A percentile compares a stretch with the other conserved stretches of the same genome.
Evolutionary conservation across 176 grass and related monocot species (phyloP).

Genomic region (Lolium multiflorum): DNA sequence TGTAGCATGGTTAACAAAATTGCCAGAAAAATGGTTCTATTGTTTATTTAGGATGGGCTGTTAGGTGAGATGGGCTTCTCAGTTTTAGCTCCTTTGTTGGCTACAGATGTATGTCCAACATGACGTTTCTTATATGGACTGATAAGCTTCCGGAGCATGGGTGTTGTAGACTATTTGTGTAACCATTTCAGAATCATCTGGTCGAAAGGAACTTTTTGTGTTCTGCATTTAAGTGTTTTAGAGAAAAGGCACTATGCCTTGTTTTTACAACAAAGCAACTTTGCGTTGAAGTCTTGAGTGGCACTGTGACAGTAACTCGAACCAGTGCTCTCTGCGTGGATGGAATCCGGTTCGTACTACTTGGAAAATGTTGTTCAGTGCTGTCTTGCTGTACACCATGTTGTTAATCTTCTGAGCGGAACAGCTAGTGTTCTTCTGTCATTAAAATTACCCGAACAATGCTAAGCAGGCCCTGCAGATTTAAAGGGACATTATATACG

Average conservation of each 20-base stretch:
- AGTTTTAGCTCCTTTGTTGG: slow-evolving; percentile 23
- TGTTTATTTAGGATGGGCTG: neutral
- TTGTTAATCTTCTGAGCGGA: neutral
- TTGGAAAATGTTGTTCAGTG: neutral
- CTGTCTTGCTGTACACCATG: neutral
- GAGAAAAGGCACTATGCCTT: too few relatives aligned
- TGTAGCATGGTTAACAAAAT: neutral
- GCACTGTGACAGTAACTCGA: neutral
- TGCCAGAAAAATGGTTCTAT: neutral
- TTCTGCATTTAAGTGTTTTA: too few relatives aligned
- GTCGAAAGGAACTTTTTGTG: neutral
- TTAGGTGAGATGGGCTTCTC: neutral
- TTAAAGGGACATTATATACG: neutral
- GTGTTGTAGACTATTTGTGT: neutral
- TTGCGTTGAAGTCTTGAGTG: neutral
- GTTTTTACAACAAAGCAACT: too few relatives aligned
- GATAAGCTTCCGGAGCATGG: neutral
- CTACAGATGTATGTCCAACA: neutral
- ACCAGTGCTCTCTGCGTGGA: neutral
- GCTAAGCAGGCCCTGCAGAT: neutral
- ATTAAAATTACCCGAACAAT: neutral
- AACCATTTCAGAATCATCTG: slow-evolving; percentile 12
- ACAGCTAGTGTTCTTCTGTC: neutral
- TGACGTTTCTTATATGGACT: neutral
- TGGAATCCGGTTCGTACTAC: neutral